Evolutionary conservation across 768 basidiomycete species (phyloP).

Genomic region (Kwoniella botswanensis): DNA sequence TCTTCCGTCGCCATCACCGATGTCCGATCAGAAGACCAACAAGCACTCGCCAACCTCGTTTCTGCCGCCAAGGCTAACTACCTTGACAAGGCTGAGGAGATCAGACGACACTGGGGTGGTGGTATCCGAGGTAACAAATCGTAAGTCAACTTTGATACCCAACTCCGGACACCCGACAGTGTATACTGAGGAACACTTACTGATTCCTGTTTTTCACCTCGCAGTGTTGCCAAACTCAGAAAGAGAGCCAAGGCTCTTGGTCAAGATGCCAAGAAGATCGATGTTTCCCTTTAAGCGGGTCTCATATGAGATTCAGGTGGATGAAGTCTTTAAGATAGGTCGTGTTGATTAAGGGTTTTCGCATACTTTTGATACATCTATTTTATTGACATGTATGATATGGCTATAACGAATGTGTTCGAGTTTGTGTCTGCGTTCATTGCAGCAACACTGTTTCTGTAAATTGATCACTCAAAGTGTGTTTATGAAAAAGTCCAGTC

Average conservation of each 20-base stretch:
- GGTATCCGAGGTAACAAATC: constrained; percentile 90
- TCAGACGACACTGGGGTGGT: constrained; percentile 92
- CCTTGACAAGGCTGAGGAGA: constrained; percentile 91
- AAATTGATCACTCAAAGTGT: too few relatives aligned
- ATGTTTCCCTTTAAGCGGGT: constrained; percentile 55
- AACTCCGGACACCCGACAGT: too few relatives aligned
- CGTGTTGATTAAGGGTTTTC: constrained; percentile 4
- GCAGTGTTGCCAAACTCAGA: constrained; percentile 83
- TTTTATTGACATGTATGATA: constrained; percentile 44
- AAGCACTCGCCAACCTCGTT: constrained; percentile 89
- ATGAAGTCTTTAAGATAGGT: constrained; percentile 1
- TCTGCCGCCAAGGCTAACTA: constrained; percentile 97
- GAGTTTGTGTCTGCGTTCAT: not conserved
- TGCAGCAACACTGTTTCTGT: too few relatives aligned
- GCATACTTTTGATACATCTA: not conserved
- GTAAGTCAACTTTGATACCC: constrained; percentile 25
- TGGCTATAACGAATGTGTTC: constrained; percentile 1
- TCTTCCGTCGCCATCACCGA: constrained; percentile 90
- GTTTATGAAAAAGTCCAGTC: too few relatives aligned
- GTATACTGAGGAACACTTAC: not conserved
- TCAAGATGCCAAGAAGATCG: constrained; percentile 58
- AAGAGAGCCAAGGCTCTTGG: constrained; percentile 93
- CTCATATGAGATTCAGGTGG: not conserved
- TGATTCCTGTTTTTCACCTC: not conserved
- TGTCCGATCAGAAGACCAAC: constrained; percentile 90